These are phyloP conservation scores for Penicillium sp. DNA, from an alignment of 2,329 filamentous ascomycete genomes.

Conservation along the genomic window DNA sequence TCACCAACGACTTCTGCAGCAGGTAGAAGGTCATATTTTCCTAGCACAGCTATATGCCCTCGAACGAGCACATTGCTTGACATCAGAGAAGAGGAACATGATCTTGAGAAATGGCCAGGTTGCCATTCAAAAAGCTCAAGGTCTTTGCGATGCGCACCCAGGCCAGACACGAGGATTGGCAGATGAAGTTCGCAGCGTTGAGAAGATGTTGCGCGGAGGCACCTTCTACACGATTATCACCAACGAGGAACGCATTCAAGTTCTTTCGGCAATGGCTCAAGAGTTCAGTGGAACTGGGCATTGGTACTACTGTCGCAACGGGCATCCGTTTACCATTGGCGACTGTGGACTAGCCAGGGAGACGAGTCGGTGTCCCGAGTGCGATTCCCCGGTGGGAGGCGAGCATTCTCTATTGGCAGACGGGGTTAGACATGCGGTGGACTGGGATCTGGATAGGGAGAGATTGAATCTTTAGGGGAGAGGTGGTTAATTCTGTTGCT, in stretches of 20 bases:
- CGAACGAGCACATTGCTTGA: conserved; percentile 29
- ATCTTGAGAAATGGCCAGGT: conserved; percentile 7
- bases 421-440: conserved; percentile 1
- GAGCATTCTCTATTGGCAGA: conserved; percentile 1
- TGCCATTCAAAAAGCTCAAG: conserved; percentile 26
- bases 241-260: conserved; percentile 52
- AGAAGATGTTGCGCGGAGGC: conserved; percentile 48
- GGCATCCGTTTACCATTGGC: conserved; percentile 58
- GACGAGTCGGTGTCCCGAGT: conserved; percentile 61
- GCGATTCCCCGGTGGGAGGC: conserved; percentile 59
- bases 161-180: conserved; percentile 38
- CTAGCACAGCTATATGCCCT: conserved; percentile 52
- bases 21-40: conserved; percentile 54
- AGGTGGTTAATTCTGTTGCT: not conserved
- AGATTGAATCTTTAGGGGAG: not conserved
- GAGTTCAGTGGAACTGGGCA: conserved; percentile 55
- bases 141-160: conserved; percentile 28
- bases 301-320: conserved; percentile 45
- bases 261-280: conserved; percentile 53
- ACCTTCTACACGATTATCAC: conserved; percentile 54
- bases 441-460: not conserved
- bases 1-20: conserved; percentile 43
- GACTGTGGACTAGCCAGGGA: conserved; percentile 69
- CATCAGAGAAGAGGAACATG: not conserved
- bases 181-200: conserved; percentile 50